Evolutionary conservation across 805 yeast species (phyloP).

Genomic region (Ogataea nonfermentans): DNA sequence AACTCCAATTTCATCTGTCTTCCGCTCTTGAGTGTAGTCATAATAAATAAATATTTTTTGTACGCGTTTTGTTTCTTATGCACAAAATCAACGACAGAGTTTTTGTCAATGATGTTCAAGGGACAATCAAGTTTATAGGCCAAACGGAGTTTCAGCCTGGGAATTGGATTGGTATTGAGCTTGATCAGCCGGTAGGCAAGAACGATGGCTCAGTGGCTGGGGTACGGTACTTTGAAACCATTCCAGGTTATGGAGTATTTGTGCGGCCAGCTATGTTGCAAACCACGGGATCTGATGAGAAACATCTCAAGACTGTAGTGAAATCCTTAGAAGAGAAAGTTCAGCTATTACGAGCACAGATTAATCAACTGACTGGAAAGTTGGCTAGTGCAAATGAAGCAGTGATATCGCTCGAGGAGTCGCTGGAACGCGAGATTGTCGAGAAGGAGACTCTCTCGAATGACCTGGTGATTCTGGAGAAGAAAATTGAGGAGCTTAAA

Average conservation of each 20-base stretch:
- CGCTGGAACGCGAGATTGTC: slow-evolving; percentile 34
- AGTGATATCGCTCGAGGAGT: slow-evolving; percentile 25
- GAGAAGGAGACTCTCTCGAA: slow-evolving; percentile 46
- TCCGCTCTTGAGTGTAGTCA: slow-evolving; percentile 21
- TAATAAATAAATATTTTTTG: slow-evolving; percentile 2
- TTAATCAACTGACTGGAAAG: slow-evolving; percentile 27
- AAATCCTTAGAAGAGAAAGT: slow-evolving; percentile 43
- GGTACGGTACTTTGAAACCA: slow-evolving; percentile 38
- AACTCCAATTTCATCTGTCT: slow-evolving; percentile 59
- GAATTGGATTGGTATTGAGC: slow-evolving; percentile 51
- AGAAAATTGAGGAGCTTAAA: slow-evolving; percentile 16
- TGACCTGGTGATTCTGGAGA: slow-evolving; percentile 20
- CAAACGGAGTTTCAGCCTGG: slow-evolving; percentile 59
- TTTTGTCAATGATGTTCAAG: slow-evolving; percentile 39
- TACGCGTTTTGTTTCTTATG: slow-evolving; percentile 7
- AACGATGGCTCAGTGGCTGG: slow-evolving; percentile 51
- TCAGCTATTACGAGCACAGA: slow-evolving; percentile 32
- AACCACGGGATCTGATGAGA: neutral
- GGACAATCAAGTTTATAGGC: slow-evolving; percentile 51
- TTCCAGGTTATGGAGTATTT: slow-evolving; percentile 46
- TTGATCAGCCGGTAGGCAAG: slow-evolving; percentile 41
- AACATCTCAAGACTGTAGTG: neutral
- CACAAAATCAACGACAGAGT: slow-evolving; percentile 31
- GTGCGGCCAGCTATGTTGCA: slow-evolving; percentile 39
- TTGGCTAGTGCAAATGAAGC: slow-evolving; percentile 24